Evolutionary conservation across 1,284 basidiomycete genomes (phyloP), one percentile per base, ranked within the genome.

Genomic region (Trametes sp.): DNA sequence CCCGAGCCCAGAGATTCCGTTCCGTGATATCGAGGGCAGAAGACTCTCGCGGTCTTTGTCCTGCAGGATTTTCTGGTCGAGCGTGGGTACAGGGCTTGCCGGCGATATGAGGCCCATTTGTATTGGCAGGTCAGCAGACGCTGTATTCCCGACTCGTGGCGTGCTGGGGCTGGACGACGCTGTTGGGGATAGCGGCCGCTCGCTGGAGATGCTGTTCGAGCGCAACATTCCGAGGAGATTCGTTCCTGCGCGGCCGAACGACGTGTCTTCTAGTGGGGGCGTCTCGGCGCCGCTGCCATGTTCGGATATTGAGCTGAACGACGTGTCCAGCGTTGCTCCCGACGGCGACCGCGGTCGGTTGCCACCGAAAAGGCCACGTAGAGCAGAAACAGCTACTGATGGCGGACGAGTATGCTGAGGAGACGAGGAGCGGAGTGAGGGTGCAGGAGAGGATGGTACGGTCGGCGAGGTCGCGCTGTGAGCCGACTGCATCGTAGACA

Each of bases 311-410:
- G 63, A 51, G 46, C 48, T 36, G 51, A 61, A 61, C 13, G 84
- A 77, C n/a, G 81, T 77, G 38, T 66, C 63, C 5, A 67, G 49
- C 4, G 73, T 72, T 4, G 68, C 69, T 26, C 57, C 61, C 2
- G 86, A 86, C 4, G 79, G 77, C 7, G 89, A 89, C n/a, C 87
- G 83, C 14, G 87, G 81, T 2, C 87, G 82, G 11, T 76, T 76
- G 23, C 60, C 65, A 11, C 67, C 66, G 66, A 91, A 89, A 11
- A 90, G 73, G 8, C 86, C 83, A 68, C 87, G 90, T 54, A 89
- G 73, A 11, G 74, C 74, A 2, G 84, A 78, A 9, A 84, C 80
- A 10, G 84, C 72, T 5, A 64, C 64, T 14, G 70, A 66, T 8
- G 64, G 63, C 1, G 69, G 64, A 13, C 66, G 66, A 11, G 41